Evolutionary conservation across 148 eudicot species (phyloP).

Genomic region (Talinum fruticosum): DNA sequence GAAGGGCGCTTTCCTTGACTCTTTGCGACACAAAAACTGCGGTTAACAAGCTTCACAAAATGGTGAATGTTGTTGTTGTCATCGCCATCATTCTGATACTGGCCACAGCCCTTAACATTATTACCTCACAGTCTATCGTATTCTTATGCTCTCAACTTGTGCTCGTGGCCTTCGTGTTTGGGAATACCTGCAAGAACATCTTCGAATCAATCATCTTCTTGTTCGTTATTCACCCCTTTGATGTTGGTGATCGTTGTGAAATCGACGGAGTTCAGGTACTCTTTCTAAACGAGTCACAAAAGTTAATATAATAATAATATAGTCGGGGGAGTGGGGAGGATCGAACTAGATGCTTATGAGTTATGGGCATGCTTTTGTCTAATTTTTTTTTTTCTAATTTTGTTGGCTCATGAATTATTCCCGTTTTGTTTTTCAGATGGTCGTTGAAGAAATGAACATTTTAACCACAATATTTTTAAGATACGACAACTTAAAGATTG

Average conservation of each 20-base stretch:
- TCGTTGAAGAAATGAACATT: constrained; percentile 91
- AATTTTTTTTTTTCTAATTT: neutral
- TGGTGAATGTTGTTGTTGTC: constrained; percentile 56
- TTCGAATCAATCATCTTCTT: constrained; percentile 78
- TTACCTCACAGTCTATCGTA: constrained; percentile 47
- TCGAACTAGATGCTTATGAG: too few relatives aligned
- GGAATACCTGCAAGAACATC: constrained; percentile 71
- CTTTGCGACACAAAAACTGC: constrained; percentile 87
- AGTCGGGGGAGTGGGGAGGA: too few relatives aligned
- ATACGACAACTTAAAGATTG: constrained; percentile 61
- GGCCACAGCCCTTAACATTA: constrained; percentile 40
- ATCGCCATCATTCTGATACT: constrained; percentile 37
- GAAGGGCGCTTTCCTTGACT: constrained; percentile 79
- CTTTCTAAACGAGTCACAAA: too few relatives aligned
- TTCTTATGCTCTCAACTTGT: constrained; percentile 69
- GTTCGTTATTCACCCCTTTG: constrained; percentile 76
- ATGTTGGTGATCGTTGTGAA: constrained; percentile 88
- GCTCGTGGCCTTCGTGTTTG: constrained; percentile 69
- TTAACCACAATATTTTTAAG: constrained; percentile 63
- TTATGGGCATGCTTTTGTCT: neutral
- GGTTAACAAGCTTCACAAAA: constrained; percentile 72
- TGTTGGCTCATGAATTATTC: too few relatives aligned
- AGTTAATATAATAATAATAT: too few relatives aligned
- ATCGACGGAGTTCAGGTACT: constrained; percentile 83
- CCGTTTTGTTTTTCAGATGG: constrained; percentile 43